Base-by-base conservation (phyloP, 2,329 filamentous ascomycete genomes). In the Colletotrichum lindemuthianum region DNA sequence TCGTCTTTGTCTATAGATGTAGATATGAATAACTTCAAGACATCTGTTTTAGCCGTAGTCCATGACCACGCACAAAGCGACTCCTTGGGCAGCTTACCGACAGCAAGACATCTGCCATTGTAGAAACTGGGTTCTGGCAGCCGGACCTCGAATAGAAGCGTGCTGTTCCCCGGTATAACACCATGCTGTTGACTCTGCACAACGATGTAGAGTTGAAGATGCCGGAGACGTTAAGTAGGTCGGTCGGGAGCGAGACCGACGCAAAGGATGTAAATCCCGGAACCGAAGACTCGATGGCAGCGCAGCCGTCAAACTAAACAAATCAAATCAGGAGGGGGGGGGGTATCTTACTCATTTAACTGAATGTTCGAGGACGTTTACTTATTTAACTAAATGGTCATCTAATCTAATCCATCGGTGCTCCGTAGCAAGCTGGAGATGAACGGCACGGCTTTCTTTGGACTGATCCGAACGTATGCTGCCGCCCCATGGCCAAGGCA, bases 121-220 rank as follows among this genome's bases (percentile, higher is more conserved):
- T 63, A 63, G 0, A 16, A 15, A 13, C 6, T 36, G 2, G 2
- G 37, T 6, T 53, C 60, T 0, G 56, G 60, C 2, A 64, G 43
- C 60, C 60, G 53, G 1, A 60, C 43, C n/a, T 63, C 60, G 2
- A 50, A 63, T 6, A 63, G 39, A 2, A 63, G 41, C 3, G 37
- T 54, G 37, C 59, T 63, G 32, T 50, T 49, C 39, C 49, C 60
- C 3, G 55, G 48, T 59, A 63, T 1, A 41, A 15, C 2, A 60
- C 56, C 1, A 41, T 60, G 37, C 55, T 55, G 13, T 53, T 53
- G 9, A 63, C 48, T 1, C 49, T n/a, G 15, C 60, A 63, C 8
- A 59, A 63, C 0, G 60, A 16, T 5, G 44, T 24, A 0, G 33
- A 36, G 43, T 63, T 63, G 43, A 60, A 54, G 2, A 57, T 41